Evolutionary conservation across 371 early-diverging fungal genomes (phyloP).

Genomic region (Vairimorpha apis): DNA sequence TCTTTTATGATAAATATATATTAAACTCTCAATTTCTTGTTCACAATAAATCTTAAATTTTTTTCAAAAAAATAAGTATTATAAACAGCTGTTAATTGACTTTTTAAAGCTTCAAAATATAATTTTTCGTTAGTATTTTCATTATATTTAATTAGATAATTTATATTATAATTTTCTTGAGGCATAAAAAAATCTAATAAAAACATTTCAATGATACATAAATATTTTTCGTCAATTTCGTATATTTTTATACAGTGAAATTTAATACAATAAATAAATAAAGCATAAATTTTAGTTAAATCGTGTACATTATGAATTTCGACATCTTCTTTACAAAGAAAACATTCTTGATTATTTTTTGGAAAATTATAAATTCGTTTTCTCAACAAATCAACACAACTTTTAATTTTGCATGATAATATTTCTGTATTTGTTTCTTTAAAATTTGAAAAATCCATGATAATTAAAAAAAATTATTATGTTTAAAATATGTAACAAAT

Average conservation of each 20-base stretch:
- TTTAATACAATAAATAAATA: conserved; percentile 11
- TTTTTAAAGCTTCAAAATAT: conserved; percentile 8
- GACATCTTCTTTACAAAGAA: conserved; percentile 5
- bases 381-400: not conserved
- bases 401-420: not conserved
- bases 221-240: not conserved
- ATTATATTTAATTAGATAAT: conserved; percentile 7
- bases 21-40: conserved; percentile 58
- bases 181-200: conserved; percentile 5
- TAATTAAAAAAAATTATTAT: not conserved
- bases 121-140: conserved; percentile 17
- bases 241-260: not conserved
- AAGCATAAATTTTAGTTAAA: conserved; percentile 22
- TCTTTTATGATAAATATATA: conserved; percentile 38
- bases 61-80: conserved; percentile 18
- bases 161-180: not conserved
- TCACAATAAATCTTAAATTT: conserved; percentile 53
- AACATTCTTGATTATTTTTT: conserved; percentile 24
- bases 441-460: conserved; percentile 1
- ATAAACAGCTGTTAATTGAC: conserved; percentile 32
- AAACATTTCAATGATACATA: conserved; percentile 27
- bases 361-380: not conserved
- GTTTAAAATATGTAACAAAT: not conserved
- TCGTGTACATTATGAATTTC: conserved; percentile 29
- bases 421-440: not conserved